Percentiles rank a stretch among this genome's conserved stretches.
These are phyloP conservation scores for Cupressus sempervirens DNA, from an alignment of 75 land plant species.

Conservation along the genomic window DNA sequence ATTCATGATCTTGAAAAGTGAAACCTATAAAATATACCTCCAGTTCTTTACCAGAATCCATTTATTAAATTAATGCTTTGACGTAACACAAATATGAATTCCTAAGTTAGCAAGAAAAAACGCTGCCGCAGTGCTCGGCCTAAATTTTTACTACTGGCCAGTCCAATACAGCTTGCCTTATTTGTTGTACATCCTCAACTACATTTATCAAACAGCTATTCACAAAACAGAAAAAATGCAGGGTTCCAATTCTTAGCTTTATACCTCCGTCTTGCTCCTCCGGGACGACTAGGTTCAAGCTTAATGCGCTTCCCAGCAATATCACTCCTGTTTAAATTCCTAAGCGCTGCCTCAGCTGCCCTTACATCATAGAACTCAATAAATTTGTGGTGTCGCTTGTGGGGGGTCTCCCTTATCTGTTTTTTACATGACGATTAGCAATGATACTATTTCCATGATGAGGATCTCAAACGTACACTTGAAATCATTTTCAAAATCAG, in stretches of 20 bases:
- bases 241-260: neutral
- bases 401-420: conserved; percentile 94
- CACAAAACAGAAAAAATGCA: neutral
- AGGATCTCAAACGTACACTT: neutral
- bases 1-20: neutral
- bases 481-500: neutral
- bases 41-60: neutral
- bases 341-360: conserved; percentile 88
- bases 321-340: conserved; percentile 80
- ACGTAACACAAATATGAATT: neutral
- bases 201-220: neutral
- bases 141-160: neutral
- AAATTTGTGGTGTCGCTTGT: conserved; percentile 93
- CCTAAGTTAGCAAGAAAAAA: neutral
- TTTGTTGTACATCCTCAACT: neutral
- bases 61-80: neutral
- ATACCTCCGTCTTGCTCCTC: conserved; percentile 89
- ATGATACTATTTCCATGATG: neutral
- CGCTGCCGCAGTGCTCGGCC: neutral
- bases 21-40: neutral
- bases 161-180: neutral
- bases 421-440: neutral
- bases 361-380: conserved; percentile 93
- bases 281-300: conserved; percentile 96
- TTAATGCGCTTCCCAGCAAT: conserved; percentile 97